Evolutionary conservation across 2,329 filamentous ascomycete genomes (phyloP), one percentile per base, ranked within the genome.

Genomic region (Xylaria multiplex): DNA sequence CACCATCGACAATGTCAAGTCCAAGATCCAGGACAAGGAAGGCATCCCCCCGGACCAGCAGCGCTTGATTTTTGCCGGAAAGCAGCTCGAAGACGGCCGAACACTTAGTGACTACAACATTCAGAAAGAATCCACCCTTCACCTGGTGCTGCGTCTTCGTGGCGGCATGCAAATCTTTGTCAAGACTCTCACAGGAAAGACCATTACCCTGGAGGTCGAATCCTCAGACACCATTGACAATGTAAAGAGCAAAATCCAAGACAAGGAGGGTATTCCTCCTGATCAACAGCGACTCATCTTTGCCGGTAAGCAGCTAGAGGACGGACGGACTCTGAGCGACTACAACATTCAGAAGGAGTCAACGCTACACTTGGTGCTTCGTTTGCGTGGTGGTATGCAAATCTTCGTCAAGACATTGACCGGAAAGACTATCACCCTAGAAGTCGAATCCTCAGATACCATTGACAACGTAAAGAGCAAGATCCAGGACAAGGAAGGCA

Each of bases 261-360:
- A 95, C 73, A 95, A 95, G 87, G 92, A 95, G 81, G 94, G 94
- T 27, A 97, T 97, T 61, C 94, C 94, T 0, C 94, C 94, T 1
- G 94, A 97, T 80, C 94, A 97, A 81, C 94, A 97, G 82, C 93
- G 94, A 75, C 83, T 97, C 13, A 97, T 97, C 77, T 97, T 97
- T 70, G 93, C 93, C 54, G 93, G 93, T 66, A 97, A 97, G 88
- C 93, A 97, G 80, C 82, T 97, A 1, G 93, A 97, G 79, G 93
- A 97, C 73, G 94, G 94, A 55, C 92, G 94, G 24, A 97, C 94
- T 0, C 85, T 97, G 0, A 91, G 88, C 57, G 95, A 97, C 79
- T 97, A 97, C 88, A 97, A 97, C 84, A 97, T 97, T 53, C 95
- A 98, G 80, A 95, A 95, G 83, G 92, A 95, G 77, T 92, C 89